Evolutionary conservation across 1,284 basidiomycete species (phyloP).

Genomic region (Cryptococcus sp.): DNA sequence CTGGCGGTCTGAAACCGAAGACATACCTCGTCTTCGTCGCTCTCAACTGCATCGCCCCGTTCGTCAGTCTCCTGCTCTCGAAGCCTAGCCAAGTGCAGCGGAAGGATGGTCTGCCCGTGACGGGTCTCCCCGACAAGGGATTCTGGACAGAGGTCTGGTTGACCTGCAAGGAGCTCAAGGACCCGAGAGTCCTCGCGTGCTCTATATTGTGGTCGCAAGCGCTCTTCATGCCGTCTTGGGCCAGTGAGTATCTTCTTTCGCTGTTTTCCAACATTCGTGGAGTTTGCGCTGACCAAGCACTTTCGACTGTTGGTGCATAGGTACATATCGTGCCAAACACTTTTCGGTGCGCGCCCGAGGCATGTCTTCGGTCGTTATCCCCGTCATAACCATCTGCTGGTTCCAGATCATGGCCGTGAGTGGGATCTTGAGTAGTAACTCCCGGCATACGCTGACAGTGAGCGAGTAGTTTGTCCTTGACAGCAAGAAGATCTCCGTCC

Average conservation of each 20-base stretch:
- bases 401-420: slow-evolving; percentile 43
- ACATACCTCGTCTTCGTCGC: slow-evolving; percentile 54
- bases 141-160: slow-evolving; percentile 34
- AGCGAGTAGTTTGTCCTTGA: slow-evolving; percentile 42
- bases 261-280: neutral
- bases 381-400: slow-evolving; percentile 37
- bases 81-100: slow-evolving; percentile 50
- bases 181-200: slow-evolving; percentile 21
- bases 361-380: slow-evolving; percentile 48
- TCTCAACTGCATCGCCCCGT: slow-evolving; percentile 46
- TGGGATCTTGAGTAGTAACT: neutral
- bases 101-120: slow-evolving; percentile 45
- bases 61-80: slow-evolving; percentile 42
- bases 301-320: neutral
- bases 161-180: slow-evolving; percentile 33
- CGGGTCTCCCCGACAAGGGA: slow-evolving; percentile 22
- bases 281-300: neutral
- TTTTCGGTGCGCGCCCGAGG: slow-evolving; percentile 46
- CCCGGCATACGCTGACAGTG: no score
- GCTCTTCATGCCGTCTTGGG: slow-evolving; percentile 40
- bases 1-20: slow-evolving; percentile 44
- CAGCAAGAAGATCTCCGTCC: slow-evolving; percentile 18
- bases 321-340: slow-evolving; percentile 32
- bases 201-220: slow-evolving; percentile 24
- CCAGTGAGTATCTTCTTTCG: neutral